Evolutionary conservation across 2,329 filamentous ascomycete genomes (phyloP), one percentile per base, ranked within the genome.

Genomic region (Magnaporthales sp.): DNA sequence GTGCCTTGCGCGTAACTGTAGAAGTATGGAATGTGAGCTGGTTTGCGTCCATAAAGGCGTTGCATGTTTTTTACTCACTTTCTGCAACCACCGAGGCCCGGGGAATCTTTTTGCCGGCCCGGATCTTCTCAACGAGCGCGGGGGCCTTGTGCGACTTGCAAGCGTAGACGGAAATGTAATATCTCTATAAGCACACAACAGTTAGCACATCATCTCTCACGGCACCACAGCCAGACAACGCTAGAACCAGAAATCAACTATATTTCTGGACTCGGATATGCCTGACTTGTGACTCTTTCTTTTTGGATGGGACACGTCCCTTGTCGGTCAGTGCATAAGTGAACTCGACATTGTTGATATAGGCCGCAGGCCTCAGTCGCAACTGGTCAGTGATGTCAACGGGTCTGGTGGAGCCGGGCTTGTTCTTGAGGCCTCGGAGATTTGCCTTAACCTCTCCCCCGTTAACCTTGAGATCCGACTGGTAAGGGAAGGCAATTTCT

Each of bases 251-350:
- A 56, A 66, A 66, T 26, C 54, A 26, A 27, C n/a, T 19, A 29
- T 29, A 64, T 51, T 54, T 31, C 66, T 62, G 66, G 66, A 61
- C 67, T 64, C 60, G 68, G 68, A 46, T 65, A 65, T 65, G 65
- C 66, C 69, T 70, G 68, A 70, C 69, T 68, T 68, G 66, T 67
- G 54, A 51, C 54, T 24, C 62, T 29, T 63, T 58, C 9, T 58
- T 15, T 58, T 58, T 58, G 54, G 54, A 58, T 58, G 64, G 67
- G 63, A 67, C 65, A 70, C 71, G 31, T 70, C 87, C 93, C 88
- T 96, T 97, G 69, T 86, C 85, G 15, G 95, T 98, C 70, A 98
- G 81, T 62, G 95, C 95, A 78, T 97, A 99, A 56, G 92, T 96
- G 77, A 99, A 89, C 67, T 91, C 86, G 68, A 99, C 80, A 64